Percentiles rank a stretch among this genome's conserved stretches.
These are phyloP conservation scores for Eucalyptus globulus DNA, from an alignment of 345 rosid genomes.

Conservation along the genomic window DNA sequence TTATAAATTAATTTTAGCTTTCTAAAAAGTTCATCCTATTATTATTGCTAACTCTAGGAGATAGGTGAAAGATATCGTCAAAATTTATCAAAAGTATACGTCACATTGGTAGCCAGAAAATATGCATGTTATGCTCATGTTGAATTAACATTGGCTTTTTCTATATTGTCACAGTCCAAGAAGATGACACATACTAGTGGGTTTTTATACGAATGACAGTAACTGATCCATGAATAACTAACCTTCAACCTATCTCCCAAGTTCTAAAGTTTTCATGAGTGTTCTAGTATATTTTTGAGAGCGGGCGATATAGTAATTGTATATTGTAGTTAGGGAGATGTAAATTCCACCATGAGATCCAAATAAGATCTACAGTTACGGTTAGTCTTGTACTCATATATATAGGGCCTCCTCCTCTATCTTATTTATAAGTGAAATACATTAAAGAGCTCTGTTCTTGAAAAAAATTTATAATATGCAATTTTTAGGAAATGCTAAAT, in stretches of 20 bases:
- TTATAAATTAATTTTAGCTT: not conserved
- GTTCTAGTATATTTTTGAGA: not conserved
- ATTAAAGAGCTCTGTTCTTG: not conserved
- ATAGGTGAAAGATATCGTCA: not conserved
- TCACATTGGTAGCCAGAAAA: not conserved
- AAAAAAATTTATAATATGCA: not conserved
- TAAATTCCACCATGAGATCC: not conserved
- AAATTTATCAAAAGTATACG: not conserved
- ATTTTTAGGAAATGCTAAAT: too few species aligned
- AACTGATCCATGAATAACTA: not conserved
- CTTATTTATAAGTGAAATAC: not conserved
- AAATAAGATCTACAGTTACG: too few species aligned
- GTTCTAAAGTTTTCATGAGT: not conserved
- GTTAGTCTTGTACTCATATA: fast-evolving
- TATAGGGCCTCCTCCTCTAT: not conserved
- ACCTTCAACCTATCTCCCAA: not conserved
- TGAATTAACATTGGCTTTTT: not conserved
- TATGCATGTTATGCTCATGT: not conserved
- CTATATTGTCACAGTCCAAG: not conserved
- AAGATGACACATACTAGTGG: not conserved
- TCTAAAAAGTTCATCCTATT: not conserved
- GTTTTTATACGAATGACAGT: not conserved
- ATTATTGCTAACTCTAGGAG: not conserved
- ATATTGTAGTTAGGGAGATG: not conserved
- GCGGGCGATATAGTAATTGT: not conserved